Conservation (phyloP, 2,329 filamentous ascomycete species). For the Fusarium sp. region DNA sequence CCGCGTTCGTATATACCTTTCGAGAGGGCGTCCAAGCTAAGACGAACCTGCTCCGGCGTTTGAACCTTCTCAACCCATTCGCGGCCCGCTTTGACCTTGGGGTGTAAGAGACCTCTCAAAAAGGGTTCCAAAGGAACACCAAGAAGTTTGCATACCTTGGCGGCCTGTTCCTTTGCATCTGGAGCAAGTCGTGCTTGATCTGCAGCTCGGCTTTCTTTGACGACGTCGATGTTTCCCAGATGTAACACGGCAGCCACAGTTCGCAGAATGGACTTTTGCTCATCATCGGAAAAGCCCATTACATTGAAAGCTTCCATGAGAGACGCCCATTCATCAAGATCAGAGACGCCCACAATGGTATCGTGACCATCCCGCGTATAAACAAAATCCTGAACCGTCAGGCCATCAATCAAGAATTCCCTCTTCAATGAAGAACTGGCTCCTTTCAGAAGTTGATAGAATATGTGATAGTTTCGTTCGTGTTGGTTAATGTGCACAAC, state of each 20-base stretch:
- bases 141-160: constrained; percentile 83
- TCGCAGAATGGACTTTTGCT: constrained; percentile 83
- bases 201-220: constrained; percentile 88
- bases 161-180: constrained; percentile 79
- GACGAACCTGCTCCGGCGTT: constrained; percentile 93
- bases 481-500: constrained; percentile 88
- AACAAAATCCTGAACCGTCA: constrained; percentile 86
- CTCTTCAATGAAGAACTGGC: constrained; percentile 79
- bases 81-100: constrained; percentile 91
- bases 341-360: constrained; percentile 88
- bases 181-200: constrained; percentile 88
- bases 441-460: constrained; percentile 93
- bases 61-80: constrained; percentile 99
- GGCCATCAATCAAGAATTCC: constrained; percentile 78
- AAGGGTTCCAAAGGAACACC: constrained; percentile 89
- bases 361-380: constrained; percentile 95
- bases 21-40: constrained; percentile 88
- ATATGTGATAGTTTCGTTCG: constrained; percentile 96
- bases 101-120: constrained; percentile 87
- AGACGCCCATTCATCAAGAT: constrained; percentile 87
- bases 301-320: constrained; percentile 92
- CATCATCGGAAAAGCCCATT: constrained; percentile 90
- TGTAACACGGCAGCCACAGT: constrained; percentile 94
- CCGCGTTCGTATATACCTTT: constrained; percentile 98
- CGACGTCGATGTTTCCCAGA: constrained; percentile 88